Evolutionary conservation across 371 early-diverging fungal genomes (phyloP).

Genomic region (Basidiobolus heterosporus): DNA sequence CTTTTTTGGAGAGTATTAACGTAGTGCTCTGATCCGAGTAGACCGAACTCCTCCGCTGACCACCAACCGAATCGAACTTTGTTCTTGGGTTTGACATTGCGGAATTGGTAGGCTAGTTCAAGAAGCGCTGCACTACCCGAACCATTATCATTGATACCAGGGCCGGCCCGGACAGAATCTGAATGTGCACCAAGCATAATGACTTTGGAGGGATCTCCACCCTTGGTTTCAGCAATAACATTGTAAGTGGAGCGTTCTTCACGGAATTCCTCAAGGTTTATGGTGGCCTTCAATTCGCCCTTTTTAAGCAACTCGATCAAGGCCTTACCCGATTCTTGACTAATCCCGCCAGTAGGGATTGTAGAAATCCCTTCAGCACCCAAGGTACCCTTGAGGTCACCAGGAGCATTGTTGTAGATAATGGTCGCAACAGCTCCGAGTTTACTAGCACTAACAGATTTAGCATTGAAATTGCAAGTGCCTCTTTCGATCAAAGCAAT

Average conservation of each 20-base stretch:
- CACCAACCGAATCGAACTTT: conserved; percentile 42
- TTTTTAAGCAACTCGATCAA: too few relatives aligned
- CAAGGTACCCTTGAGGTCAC: conserved; percentile 7
- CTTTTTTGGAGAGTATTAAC: conserved; percentile 12
- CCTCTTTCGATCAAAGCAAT: conserved; percentile 40
- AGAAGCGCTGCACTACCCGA: conserved; percentile 44
- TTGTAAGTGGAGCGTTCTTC: too few relatives aligned
- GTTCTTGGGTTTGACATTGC: conserved; percentile 22
- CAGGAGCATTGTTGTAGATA: conserved; percentile 22
- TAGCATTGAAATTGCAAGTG: conserved; percentile 28
- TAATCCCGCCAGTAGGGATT: too few relatives aligned
- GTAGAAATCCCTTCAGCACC: too few relatives aligned
- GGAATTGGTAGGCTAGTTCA: conserved; percentile 31
- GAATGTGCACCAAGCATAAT: conserved; percentile 16
- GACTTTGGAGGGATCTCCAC: background rate
- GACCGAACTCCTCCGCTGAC: conserved; percentile 62
- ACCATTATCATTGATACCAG: conserved; percentile 57
- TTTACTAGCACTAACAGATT: conserved; percentile 24
- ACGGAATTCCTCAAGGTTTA: too few relatives aligned
- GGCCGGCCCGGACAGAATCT: conserved; percentile 45
- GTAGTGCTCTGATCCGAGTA: conserved; percentile 53
- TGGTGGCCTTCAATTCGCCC: too few relatives aligned
- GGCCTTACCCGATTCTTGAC: too few relatives aligned
- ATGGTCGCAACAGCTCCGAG: conserved; percentile 48
- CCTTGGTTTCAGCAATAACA: too few relatives aligned